Conservation (phyloP, 2,329 filamentous ascomycete species). For the Colletotrichum orbiculare region DNA sequence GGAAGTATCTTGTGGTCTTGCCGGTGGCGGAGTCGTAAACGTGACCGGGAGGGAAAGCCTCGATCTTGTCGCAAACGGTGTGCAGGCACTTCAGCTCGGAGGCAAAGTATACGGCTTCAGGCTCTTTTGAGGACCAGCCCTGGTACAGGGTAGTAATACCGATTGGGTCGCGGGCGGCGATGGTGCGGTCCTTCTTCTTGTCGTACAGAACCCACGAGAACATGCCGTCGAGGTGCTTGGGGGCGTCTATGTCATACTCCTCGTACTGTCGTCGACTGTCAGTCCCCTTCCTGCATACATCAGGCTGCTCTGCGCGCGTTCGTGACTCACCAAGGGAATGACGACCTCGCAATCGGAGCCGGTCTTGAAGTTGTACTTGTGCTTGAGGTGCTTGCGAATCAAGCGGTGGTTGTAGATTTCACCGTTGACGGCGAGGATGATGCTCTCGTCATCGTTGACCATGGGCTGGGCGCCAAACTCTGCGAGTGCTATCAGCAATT, state of each 20-base stretch:
- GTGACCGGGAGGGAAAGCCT: conserved; percentile 94
- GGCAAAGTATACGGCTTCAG: conserved; percentile 91
- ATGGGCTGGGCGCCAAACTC: conserved; percentile 96
- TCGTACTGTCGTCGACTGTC: conserved; percentile 72
- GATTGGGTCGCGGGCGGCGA: conserved; percentile 96
- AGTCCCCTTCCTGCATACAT: conserved; percentile 8
- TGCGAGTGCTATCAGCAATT: conserved; percentile 49
- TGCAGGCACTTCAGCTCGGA: conserved; percentile 96
- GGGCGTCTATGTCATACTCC: conserved; percentile 90
- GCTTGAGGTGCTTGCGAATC: conserved; percentile 86
- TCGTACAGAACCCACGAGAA: conserved; percentile 99
- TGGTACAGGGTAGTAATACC: conserved; percentile 98
- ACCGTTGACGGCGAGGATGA: conserved; percentile 96
- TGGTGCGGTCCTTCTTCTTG: conserved; percentile 89
- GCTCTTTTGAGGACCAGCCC: conserved; percentile 86
- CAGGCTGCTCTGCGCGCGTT: neutral
- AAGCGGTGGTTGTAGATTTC: conserved; percentile 99
- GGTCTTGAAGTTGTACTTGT: conserved; percentile 95
- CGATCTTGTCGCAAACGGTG: conserved; percentile 94
- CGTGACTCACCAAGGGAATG: conserved; percentile 83
- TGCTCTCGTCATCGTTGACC: conserved; percentile 87
- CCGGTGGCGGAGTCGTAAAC: conserved; percentile 95
- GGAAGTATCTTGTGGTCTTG: conserved; percentile 86
- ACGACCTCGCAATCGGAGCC: conserved; percentile 99
- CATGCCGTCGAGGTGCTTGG: conserved; percentile 97